Evolutionary conservation across 2,329 filamentous ascomycete species (phyloP).

Genomic region (Achaetomium macrosporum): DNA sequence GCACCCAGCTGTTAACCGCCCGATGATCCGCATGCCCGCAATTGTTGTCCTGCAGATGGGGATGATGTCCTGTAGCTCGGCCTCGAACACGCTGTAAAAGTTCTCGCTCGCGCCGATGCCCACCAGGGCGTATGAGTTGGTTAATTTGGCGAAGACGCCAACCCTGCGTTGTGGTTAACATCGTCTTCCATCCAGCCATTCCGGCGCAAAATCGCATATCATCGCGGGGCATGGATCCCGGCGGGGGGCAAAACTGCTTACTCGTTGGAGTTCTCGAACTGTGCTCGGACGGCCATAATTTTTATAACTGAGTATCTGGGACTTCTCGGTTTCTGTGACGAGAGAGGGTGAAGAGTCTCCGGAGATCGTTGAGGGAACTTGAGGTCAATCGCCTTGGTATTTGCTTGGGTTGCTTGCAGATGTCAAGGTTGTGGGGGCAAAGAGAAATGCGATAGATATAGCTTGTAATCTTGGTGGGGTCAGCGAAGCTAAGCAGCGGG

Average conservation of each 20-base stretch:
- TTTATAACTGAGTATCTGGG: conserved; percentile 4
- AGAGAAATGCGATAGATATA: conserved; percentile 14
- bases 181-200: neutral
- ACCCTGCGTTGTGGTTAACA: conserved; percentile 54
- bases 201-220: conserved; percentile 15
- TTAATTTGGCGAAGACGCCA: conserved; percentile 93
- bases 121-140: conserved; percentile 93
- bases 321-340: neutral
- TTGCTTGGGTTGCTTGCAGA: conserved; percentile 15
- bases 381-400: conserved; percentile 8
- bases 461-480: conserved; percentile 1
- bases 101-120: conserved; percentile 95
- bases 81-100: conserved; percentile 98
- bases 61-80: conserved; percentile 94
- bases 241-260: conserved; percentile 41
- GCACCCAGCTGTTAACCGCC: conserved; percentile 86
- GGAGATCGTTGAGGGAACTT: neutral
- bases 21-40: conserved; percentile 92
- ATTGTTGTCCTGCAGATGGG: conserved; percentile 96
- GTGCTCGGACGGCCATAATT: conserved; percentile 61
- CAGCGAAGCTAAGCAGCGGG: no score
- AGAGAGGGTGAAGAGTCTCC: neutral
- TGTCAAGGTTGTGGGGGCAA: conserved; percentile 9
- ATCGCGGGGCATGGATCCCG: conserved; percentile 20
- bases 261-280: conserved; percentile 92